phyloP scores from a whole-genome alignment of 1,284 basidiomycete genomes.

The Ustilago curta region DNA sequence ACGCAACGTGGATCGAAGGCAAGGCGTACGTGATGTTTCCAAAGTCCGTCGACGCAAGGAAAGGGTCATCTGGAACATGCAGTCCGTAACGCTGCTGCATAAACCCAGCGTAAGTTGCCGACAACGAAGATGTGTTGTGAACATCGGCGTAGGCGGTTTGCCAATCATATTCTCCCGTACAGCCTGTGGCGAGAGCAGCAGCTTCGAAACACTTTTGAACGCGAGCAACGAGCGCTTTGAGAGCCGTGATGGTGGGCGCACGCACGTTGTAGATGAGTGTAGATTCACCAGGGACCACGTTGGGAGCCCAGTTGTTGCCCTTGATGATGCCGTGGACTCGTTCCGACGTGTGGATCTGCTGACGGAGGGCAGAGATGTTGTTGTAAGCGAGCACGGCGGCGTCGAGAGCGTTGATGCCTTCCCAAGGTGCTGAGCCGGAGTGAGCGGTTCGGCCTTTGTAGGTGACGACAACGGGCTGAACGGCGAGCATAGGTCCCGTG shows the following conservation, averaged over 20 bases:
- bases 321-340: conserved; percentile 71
- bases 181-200: conserved; percentile 78
- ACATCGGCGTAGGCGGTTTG: conserved; percentile 67
- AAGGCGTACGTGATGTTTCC: conserved; percentile 69
- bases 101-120: conserved; percentile 53
- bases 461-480: conserved; percentile 48
- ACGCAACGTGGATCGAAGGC: conserved; percentile 68
- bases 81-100: conserved; percentile 66
- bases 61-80: conserved; percentile 37
- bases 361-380: conserved; percentile 79
- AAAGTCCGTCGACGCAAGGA: conserved; percentile 67
- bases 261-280: conserved; percentile 78
- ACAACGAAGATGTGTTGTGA: conserved; percentile 53
- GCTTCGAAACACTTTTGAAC: conserved; percentile 79
- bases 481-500: conserved; percentile 73
- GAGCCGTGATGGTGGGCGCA: conserved; percentile 75
- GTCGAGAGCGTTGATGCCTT: conserved; percentile 85
- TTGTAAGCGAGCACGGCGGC: conserved; percentile 84
- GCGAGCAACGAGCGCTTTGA: conserved; percentile 73
- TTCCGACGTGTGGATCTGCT: conserved; percentile 77
- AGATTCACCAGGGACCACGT: conserved; percentile 82
- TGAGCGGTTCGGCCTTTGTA: conserved; percentile 62
- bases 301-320: conserved; percentile 63
- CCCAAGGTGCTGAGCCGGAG: conserved; percentile 77
- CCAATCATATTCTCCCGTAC: conserved; percentile 73